Conservation (phyloP, 805 yeast genomes). For the Spathaspora hagerdaliae region DNA sequence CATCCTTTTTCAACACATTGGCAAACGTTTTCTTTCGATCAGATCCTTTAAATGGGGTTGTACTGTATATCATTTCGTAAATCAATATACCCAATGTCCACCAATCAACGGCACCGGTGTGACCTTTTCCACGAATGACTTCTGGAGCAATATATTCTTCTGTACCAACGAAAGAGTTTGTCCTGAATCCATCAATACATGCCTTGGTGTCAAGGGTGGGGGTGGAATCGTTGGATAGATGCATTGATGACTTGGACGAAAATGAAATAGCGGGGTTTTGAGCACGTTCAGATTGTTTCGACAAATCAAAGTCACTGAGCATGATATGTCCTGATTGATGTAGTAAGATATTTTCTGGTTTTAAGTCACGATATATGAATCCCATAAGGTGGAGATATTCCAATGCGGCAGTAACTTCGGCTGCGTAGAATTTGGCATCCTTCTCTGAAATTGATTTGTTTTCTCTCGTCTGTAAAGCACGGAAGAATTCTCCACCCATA, state of each 20-base stretch:
- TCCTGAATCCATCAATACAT: conserved; percentile 92
- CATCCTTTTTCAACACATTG: conserved; percentile 80
- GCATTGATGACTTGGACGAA: conserved; percentile 10
- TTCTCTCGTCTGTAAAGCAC: conserved; percentile 89
- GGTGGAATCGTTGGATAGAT: conserved; percentile 22
- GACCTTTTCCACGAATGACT: conserved; percentile 95
- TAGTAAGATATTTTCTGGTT: conserved; percentile 90
- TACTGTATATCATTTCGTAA: conserved; percentile 93
- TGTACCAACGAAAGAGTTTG: conserved; percentile 97
- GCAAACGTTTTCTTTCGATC: conserved; percentile 87
- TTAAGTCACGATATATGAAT: conserved; percentile 90
- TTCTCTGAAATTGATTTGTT: conserved; percentile 80
- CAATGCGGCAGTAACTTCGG: conserved; percentile 95
- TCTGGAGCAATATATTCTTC: conserved; percentile 99
- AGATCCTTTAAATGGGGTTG: conserved; percentile 93
- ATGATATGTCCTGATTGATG: conserved; percentile 98
- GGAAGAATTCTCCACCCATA: conserved; percentile 98
- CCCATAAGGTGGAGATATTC: conserved; percentile 97
- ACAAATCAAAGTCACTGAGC: conserved; percentile 94
- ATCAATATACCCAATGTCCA: conserved; percentile 96
- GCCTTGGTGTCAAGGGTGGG: conserved; percentile 89
- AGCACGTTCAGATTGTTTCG: conserved; percentile 77
- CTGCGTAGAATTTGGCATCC: conserved; percentile 91
- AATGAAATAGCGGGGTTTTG: conserved; percentile 70
- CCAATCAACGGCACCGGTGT: conserved; percentile 98